Evolutionary conservation across 106 monocot species (phyloP), one percentile per base, ranked within the genome.

Genomic region (Gastrodia elata): DNA sequence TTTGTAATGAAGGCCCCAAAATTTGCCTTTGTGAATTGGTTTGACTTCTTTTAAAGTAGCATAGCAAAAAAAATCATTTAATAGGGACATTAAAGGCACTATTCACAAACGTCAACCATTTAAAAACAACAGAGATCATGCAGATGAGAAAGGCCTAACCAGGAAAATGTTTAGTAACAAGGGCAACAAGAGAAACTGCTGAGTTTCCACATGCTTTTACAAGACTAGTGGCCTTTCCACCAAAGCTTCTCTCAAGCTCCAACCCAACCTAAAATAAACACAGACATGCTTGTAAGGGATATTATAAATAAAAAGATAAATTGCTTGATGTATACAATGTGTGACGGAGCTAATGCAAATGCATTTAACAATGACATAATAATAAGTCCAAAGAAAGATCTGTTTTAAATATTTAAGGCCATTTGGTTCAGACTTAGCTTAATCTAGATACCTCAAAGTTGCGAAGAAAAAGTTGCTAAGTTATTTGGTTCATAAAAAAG

Each of bases 221-320:
- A 74, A 98, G 88, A 59, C 90, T 93, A 82, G 79, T 86, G n/a
- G 97, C 93, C 76, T 91, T 68, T 52, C 93, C 97, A 7, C 64
- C 79, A 83, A 98, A 98, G 76, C 71, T 85, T 84, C 83, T 88
- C 79, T 93, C 90, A 18, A 98, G 83, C 80, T 91, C 93, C 41
- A 80, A 3, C 44, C 97, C 97, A 75, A 93, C 90, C 96, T 92
- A 72, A 38, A 61, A 30, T 3, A 61, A 61, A 61, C 30, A 30
- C 22, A 61, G 28, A 30, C 30, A 61, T 30, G 61, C 26, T 61
- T 61, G 61, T 22, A 61, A 61, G 30, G 22, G 30, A 32, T 14
- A 57, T 9, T 2, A 61, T 22, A 61, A 30, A 61, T 20, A 13
- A 27, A 61, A 30, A 32, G 49, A 52, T 52, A n/a, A 61, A 61